Percentiles rank a stretch among this genome's conserved stretches.
Evolutionary conservation across 2,329 filamentous ascomycete species (phyloP).

Genomic region (Talaromyces sp.): DNA sequence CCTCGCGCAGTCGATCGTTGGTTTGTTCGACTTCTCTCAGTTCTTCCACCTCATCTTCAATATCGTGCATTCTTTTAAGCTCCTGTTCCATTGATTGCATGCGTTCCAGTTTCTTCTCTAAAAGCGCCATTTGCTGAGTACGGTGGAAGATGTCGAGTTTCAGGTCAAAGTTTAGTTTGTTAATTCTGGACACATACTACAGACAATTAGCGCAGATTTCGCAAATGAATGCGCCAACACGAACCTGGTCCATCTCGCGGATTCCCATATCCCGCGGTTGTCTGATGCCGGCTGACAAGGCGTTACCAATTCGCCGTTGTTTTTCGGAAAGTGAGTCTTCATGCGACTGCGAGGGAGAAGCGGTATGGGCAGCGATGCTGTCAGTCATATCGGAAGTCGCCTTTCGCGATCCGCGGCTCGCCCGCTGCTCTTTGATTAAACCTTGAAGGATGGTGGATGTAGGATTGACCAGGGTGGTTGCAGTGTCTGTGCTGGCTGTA

Average conservation of each 20-base stretch:
- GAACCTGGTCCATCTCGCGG: constrained; percentile 38
- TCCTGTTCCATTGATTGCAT: constrained; percentile 34
- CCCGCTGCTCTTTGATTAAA: constrained; percentile 37
- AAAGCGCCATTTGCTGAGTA: constrained; percentile 27
- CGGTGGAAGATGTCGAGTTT: constrained; percentile 39
- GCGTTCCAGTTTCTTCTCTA: constrained; percentile 34
- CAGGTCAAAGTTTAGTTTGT: constrained; percentile 39
- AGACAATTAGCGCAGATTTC: neutral
- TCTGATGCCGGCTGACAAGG: constrained; percentile 24
- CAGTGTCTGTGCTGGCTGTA: constrained; percentile 22
- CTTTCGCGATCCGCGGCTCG: constrained; percentile 27
- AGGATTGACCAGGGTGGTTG: constrained; percentile 31
- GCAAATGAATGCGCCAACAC: constrained; percentile 8
- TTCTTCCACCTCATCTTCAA: constrained; percentile 32
- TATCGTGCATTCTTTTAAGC: constrained; percentile 20
- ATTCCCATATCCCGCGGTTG: constrained; percentile 37
- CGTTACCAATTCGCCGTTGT: constrained; percentile 25
- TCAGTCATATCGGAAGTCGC: constrained; percentile 19
- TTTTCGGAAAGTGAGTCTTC: constrained; percentile 32
- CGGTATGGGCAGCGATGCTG: constrained; percentile 15
- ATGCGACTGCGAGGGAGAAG: constrained; percentile 16
- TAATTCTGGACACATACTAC: constrained; percentile 40
- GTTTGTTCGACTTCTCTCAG: constrained; percentile 30
- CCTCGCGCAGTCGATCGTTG: constrained; percentile 30
- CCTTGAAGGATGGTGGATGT: constrained; percentile 35